A percentile compares a stretch with the other conserved stretches of the same genome.
These are phyloP conservation scores for Viridothelium virens DNA, from an alignment of 495 filamentous ascomycete species.

Conservation along the genomic window DNA sequence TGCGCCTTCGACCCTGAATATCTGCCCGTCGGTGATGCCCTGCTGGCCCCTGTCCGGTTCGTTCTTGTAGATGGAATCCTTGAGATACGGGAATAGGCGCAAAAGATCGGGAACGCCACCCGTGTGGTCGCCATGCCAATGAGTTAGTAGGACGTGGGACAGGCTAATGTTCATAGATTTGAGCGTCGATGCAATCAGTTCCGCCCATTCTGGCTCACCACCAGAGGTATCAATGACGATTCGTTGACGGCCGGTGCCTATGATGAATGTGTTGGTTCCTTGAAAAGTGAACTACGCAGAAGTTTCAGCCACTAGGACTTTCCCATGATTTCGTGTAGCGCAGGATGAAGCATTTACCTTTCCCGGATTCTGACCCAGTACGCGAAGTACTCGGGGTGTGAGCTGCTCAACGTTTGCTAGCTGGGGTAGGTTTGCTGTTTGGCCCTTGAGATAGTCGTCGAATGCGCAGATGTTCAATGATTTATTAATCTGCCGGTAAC, in stretches of 20 bases:
- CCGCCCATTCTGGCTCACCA: constrained; percentile 43
- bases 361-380: constrained; percentile 73
- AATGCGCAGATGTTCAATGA: constrained; percentile 40
- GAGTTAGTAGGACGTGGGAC: constrained; percentile 22
- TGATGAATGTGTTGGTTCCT: constrained; percentile 82
- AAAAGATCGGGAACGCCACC: constrained; percentile 23
- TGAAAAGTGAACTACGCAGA: constrained; percentile 41
- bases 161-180: constrained; percentile 2
- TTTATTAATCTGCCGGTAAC: constrained; percentile 44
- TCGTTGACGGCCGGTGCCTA: constrained; percentile 60
- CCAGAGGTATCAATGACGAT: constrained; percentile 77
- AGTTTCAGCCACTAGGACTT: constrained; percentile 8
- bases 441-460: constrained; percentile 39
- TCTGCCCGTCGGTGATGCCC: constrained; percentile 44
- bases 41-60: constrained; percentile 43
- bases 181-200: constrained; percentile 25
- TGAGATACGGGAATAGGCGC: constrained; percentile 21
- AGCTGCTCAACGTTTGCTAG: constrained; percentile 38
- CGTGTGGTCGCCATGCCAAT: constrained; percentile 27
- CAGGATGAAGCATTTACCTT: constrained; percentile 44
- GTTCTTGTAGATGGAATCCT: constrained; percentile 37
- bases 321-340: background rate
- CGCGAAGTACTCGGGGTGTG: constrained; percentile 38
- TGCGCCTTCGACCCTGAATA: constrained; percentile 38
- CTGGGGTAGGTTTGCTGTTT: constrained; percentile 32